phyloP scores from a whole-genome alignment of 345 rosid genomes.

The Excoecaria cochinchinensis region DNA sequence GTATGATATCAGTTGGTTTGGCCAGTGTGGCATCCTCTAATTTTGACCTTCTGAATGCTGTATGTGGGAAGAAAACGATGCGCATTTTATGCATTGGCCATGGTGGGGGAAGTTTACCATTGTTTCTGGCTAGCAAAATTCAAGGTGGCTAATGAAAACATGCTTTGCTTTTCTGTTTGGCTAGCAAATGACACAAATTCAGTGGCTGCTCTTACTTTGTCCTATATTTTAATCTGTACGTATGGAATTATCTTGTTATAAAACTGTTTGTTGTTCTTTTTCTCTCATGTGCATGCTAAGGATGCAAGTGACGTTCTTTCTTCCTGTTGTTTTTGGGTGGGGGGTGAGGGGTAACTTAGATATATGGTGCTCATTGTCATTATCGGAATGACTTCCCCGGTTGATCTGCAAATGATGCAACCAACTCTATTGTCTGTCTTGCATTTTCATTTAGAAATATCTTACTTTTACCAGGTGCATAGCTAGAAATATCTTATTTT shows the following conservation, averaged over 20 bases:
- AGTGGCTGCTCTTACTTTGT: neutral
- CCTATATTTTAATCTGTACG: neutral
- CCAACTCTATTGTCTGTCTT: neutral
- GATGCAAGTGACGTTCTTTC: neutral
- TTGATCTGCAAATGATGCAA: neutral
- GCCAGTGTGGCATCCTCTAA: conserved; percentile 58
- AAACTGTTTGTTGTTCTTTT: neutral
- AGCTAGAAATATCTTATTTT: neutral
- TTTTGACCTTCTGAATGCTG: conserved; percentile 53
- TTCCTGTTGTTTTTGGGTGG: neutral
- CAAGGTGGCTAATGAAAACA: conserved; percentile 43
- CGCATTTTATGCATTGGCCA: conserved; percentile 80
- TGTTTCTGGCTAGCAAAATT: conserved; percentile 77
- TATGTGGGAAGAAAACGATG: conserved; percentile 56
- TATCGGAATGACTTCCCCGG: neutral
- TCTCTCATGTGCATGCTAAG: neutral
- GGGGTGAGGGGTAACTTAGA: neutral
- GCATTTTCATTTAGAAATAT: neutral
- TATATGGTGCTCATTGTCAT: neutral
- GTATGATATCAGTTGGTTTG: conserved; percentile 84
- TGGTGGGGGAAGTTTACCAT: conserved; percentile 90
- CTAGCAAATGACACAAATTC: neutral
- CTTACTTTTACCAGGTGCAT: neutral
- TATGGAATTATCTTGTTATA: neutral
- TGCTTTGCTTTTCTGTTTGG: neutral